phyloP scores from a whole-genome alignment of 768 basidiomycete species.

The Boletus eberwhitei region DNA sequence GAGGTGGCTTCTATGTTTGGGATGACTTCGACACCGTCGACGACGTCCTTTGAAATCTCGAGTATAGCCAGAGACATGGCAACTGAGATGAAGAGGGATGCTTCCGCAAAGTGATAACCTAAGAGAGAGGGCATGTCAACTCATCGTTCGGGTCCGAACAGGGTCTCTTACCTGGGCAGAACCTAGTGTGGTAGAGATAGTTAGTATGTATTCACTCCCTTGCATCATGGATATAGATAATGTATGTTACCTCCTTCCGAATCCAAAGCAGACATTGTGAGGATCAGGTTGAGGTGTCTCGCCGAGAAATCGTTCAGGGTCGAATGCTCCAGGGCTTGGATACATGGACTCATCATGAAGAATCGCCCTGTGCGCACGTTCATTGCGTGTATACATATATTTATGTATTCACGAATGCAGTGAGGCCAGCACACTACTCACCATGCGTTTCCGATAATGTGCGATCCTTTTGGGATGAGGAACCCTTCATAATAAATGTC shows the following conservation, averaged over 20 bases:
- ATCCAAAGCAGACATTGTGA: conserved; percentile 23
- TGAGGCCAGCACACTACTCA: conserved; percentile 7
- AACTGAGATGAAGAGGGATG: not conserved
- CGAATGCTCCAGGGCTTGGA: conserved; percentile 30
- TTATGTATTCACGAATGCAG: not conserved
- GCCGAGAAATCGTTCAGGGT: conserved; percentile 34
- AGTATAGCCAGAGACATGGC: conserved; percentile 45
- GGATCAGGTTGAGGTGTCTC: conserved; percentile 19
- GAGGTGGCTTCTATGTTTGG: conserved; percentile 42
- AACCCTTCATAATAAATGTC: conserved; percentile 15
- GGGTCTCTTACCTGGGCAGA: conserved; percentile 15
- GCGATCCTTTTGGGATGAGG: conserved; percentile 24
- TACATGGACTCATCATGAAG: conserved; percentile 45
- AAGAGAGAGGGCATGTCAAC: not conserved
- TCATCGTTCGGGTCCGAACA: not conserved
- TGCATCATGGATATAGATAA: no score
- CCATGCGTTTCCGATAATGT: conserved; percentile 22
- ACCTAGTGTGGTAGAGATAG: not conserved
- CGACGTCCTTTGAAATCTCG: conserved; percentile 39
- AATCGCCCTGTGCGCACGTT: conserved; percentile 40
- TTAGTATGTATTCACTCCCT: not conserved
- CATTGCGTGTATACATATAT: conserved; percentile 5
- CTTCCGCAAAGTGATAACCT: not conserved
- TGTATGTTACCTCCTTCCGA: no score
- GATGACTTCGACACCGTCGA: conserved; percentile 40